A percentile compares a stretch with the other conserved stretches of the same genome.
These are phyloP conservation scores for Saccharomycopsis malanga DNA, from an alignment of 805 yeast genomes.

Conservation along the genomic window DNA sequence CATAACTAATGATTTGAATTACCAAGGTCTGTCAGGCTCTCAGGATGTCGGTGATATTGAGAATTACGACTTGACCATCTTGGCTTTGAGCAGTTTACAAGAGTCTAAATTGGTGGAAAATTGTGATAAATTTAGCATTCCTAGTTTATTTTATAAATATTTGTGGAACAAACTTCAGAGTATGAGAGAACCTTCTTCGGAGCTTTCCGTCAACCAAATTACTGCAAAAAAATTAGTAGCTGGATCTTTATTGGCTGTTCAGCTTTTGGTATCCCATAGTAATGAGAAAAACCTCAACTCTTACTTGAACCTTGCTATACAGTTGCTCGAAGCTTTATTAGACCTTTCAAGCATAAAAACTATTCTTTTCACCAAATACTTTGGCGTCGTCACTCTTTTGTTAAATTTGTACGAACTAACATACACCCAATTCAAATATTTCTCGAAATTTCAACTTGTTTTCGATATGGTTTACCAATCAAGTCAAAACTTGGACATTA, in stretches of 20 bases:
- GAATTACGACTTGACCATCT: slow-evolving; percentile 26
- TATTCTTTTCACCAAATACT: slow-evolving; percentile 11
- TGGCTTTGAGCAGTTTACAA: slow-evolving; percentile 24
- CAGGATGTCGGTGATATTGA: slow-evolving; percentile 13
- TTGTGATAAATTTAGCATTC: slow-evolving; percentile 17
- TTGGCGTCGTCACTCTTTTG: slow-evolving; percentile 14
- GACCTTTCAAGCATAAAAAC: neutral
- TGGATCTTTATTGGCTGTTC: slow-evolving; percentile 15
- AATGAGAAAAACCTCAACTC: slow-evolving; percentile 4
- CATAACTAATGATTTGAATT: slow-evolving; percentile 22
- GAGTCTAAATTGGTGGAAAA: slow-evolving; percentile 23
- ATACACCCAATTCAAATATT: slow-evolving; percentile 3
- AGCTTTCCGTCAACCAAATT: neutral
- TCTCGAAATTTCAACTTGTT: slow-evolving; percentile 4
- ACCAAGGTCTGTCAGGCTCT: slow-evolving; percentile 20
- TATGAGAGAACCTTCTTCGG: neutral
- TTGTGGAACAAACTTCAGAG: neutral
- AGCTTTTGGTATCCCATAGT: slow-evolving; percentile 8
- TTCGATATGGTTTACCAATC: slow-evolving; percentile 8
- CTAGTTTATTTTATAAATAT: slow-evolving; percentile 8
- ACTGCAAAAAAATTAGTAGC: slow-evolving; percentile 14
- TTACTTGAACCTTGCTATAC: slow-evolving; percentile 5
- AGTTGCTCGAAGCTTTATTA: slow-evolving; percentile 12
- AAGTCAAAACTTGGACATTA: slow-evolving; percentile 1
- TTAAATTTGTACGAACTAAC: slow-evolving; percentile 17